Percentiles rank a stretch among this genome's conserved stretches.
Evolutionary conservation across 2,329 filamentous ascomycete species (phyloP).

Genomic region (Claviceps purpurea): DNA sequence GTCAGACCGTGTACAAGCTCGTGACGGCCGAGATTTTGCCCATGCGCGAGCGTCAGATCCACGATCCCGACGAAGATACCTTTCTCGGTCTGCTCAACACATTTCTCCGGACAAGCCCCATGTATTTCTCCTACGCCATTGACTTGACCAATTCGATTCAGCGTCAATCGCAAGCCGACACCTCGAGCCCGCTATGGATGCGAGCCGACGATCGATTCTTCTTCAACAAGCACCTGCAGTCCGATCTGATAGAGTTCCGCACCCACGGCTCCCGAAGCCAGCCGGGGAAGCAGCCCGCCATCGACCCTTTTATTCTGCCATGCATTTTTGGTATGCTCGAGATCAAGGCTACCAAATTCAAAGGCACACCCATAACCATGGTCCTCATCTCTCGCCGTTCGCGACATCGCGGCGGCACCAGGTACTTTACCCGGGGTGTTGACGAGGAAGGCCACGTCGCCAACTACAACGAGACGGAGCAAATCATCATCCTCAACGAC

Average conservation of each 20-base stretch:
- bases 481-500: slow-evolving; percentile 83
- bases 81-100: slow-evolving; percentile 73
- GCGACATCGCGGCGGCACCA: slow-evolving; percentile 74
- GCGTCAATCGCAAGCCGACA: slow-evolving; percentile 68
- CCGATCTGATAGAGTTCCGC: slow-evolving; percentile 83
- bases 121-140: slow-evolving; percentile 97
- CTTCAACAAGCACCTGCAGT: slow-evolving; percentile 91
- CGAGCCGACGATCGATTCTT: slow-evolving; percentile 95
- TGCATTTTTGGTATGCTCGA: slow-evolving; percentile 95
- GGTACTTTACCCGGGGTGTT: slow-evolving; percentile 89
- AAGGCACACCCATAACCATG: slow-evolving; percentile 71
- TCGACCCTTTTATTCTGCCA: slow-evolving; percentile 86
- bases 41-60: slow-evolving; percentile 79
- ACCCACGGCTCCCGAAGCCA: slow-evolving; percentile 47
- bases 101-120: slow-evolving; percentile 69
- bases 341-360: slow-evolving; percentile 76
- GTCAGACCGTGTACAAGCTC: slow-evolving; percentile 93
- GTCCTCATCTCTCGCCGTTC: slow-evolving; percentile 81
- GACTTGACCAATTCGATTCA: slow-evolving; percentile 97
- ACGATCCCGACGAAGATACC: slow-evolving; percentile 86
- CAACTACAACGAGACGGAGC: slow-evolving; percentile 98
- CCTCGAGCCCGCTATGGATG: slow-evolving; percentile 68
- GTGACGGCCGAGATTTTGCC: slow-evolving; percentile 84
- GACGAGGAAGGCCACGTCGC: slow-evolving; percentile 92
- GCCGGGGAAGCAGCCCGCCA: slow-evolving; percentile 55